These are phyloP conservation scores for Spergularia azorica DNA, from an alignment of 179 eudicot genomes.

Conservation along the genomic window DNA sequence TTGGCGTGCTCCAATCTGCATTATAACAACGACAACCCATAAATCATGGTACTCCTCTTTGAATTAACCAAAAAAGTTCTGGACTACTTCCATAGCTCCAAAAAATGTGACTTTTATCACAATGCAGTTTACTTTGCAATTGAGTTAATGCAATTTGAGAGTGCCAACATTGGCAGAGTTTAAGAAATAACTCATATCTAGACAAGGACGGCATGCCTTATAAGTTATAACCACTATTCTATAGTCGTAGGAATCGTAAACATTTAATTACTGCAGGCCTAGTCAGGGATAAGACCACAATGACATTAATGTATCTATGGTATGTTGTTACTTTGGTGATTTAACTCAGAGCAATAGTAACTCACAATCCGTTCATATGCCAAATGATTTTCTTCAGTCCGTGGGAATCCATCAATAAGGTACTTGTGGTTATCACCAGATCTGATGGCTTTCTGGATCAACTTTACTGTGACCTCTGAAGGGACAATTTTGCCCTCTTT, in stretches of 20 bases:
- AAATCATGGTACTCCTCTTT: not conserved
- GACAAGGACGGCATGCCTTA: too few species aligned
- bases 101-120: not conserved
- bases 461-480: conserved; percentile 79
- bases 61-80: not conserved
- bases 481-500: conserved; percentile 91
- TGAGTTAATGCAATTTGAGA: too few species aligned
- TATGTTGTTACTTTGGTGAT: not conserved
- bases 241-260: not conserved
- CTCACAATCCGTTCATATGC: conserved; percentile 84
- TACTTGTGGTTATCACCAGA: conserved; percentile 61
- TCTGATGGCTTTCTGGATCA: conserved; percentile 69
- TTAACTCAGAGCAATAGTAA: conserved; percentile 17
- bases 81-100: not conserved
- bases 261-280: not conserved
- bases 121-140: too few species aligned
- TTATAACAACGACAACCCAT: conserved; percentile 4
- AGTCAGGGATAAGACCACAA: not conserved
- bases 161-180: not conserved
- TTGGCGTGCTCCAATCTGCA: conserved; percentile 78
- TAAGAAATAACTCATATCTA: not conserved
- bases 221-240: too few species aligned
- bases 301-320: not conserved
- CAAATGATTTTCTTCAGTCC: conserved; percentile 83
- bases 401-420: conserved; percentile 94